Conservation (phyloP, 768 basidiomycete species). For the Auricularia cornea region DNA sequence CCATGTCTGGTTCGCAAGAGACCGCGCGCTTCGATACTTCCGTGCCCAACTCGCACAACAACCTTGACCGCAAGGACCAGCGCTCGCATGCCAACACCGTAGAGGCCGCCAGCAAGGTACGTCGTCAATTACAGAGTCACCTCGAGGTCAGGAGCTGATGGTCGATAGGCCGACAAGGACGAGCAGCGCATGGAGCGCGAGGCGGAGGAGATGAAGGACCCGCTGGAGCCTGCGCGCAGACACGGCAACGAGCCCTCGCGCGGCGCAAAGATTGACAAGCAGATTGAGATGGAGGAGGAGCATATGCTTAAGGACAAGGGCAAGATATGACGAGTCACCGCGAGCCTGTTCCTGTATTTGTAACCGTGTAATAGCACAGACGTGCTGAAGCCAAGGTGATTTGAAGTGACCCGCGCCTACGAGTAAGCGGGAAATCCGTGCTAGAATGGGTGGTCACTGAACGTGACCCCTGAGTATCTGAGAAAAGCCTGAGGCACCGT, state of each 20-base stretch:
- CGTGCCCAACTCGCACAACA: neutral
- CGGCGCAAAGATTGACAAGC: conserved; percentile 48
- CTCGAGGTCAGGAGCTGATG: neutral
- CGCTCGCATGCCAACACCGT: neutral
- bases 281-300: conserved; percentile 45
- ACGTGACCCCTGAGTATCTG: no score
- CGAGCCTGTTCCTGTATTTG: no score
- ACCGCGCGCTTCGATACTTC: neutral
- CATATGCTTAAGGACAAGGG: conserved; percentile 39
- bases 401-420: no score
- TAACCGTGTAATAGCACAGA: no score
- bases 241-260: conserved; percentile 52
- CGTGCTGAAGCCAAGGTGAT: no score
- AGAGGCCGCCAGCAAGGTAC: neutral
- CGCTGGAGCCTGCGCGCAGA: conserved; percentile 38
- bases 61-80: neutral
- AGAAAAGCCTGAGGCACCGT: no score
- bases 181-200: conserved; percentile 20
- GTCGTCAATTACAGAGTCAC: no score
- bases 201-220: conserved; percentile 31
- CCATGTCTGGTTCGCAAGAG: neutral
- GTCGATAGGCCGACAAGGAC: conserved; percentile 23
- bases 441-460: no score
- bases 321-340: conserved; percentile 7
- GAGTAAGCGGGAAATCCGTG: no score